A percentile compares a stretch with the other conserved stretches of the same genome.
phyloP scores from a whole-genome alignment of 2,329 filamentous ascomycete genomes.

The Aspergillus proliferans region DNA sequence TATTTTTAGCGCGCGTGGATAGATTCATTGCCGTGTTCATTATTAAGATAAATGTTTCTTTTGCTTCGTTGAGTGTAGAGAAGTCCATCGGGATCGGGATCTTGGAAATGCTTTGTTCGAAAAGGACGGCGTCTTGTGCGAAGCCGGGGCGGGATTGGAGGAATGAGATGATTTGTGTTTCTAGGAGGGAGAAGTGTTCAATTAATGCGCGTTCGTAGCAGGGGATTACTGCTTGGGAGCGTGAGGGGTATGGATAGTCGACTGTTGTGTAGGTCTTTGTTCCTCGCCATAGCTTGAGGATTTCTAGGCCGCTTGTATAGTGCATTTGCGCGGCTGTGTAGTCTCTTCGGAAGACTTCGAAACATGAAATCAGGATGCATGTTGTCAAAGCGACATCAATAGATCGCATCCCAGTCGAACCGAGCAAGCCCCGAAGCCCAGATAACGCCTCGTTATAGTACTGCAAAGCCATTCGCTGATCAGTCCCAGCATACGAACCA shows the following conservation, averaged over 20 bases:
- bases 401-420: neutral
- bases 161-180: neutral
- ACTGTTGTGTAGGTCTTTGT: neutral
- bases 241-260: neutral
- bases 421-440: neutral
- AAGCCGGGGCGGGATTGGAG: neutral
- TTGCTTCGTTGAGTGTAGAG: neutral
- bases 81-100: neutral
- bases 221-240: neutral
- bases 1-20: neutral
- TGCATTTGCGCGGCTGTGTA: neutral
- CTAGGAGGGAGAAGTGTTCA: neutral
- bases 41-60: neutral
- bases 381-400: neutral
- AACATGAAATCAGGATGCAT: neutral
- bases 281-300: neutral
- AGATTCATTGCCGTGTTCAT: neutral
- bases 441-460: neutral
- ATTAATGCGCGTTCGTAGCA: neutral
- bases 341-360: neutral
- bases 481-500: no score
- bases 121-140: neutral
- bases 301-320: neutral
- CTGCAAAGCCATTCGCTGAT: neutral
- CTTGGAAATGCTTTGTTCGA: neutral